Evolutionary conservation across 345 rosid species (phyloP), one percentile per base, ranked within the genome.

Genomic region (Populus nigra): DNA sequence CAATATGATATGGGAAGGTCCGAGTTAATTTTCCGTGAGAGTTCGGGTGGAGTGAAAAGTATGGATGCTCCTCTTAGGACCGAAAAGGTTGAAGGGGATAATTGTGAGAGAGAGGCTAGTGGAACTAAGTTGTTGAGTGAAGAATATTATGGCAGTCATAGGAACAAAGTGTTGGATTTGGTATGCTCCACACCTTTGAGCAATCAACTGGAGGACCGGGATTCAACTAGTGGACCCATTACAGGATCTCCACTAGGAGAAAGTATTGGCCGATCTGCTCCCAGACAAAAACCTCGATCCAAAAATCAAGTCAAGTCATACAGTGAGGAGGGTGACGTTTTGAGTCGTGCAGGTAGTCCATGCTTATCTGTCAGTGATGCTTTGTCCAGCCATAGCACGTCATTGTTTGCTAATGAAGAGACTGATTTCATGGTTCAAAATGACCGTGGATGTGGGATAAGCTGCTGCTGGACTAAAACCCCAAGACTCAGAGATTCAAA

Each of bases 401-500:
- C 91, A 41, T 67, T 90, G 20, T 84, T 71, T 76, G 83, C 78
- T 0, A 88, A 87, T 77, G 97, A 90, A 76, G 93, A 85, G 71
- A 73, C 84, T 66, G 88, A 89, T 57, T 66, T 75, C 36, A 78
- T 43, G 22, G 86, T 84, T 73, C 79, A 77, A 63, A 82, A 77
- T 76, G 83, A 78, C 61, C 82, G 80, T 50, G 96, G 97, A 53
- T 87, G 97, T 74, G 97, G 92, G 49, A 80, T 92, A 73, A 85
- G 90, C 36, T 87, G 90, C 84, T 95, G 96, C 87, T 96, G 99
- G 99, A 86, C 92, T 39, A 87, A 90, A 86, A 91, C 97, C 6
- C 97, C 97, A 1, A 85, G 87, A 81, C 83, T 84, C 61, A 85
- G 91, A 84, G 91, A 89, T 78, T 89, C 94, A 27, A 87, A 86